Base-by-base conservation (phyloP, 192 early-diverging fungal genomes). In the Linnemannia schmuckeri region DNA sequence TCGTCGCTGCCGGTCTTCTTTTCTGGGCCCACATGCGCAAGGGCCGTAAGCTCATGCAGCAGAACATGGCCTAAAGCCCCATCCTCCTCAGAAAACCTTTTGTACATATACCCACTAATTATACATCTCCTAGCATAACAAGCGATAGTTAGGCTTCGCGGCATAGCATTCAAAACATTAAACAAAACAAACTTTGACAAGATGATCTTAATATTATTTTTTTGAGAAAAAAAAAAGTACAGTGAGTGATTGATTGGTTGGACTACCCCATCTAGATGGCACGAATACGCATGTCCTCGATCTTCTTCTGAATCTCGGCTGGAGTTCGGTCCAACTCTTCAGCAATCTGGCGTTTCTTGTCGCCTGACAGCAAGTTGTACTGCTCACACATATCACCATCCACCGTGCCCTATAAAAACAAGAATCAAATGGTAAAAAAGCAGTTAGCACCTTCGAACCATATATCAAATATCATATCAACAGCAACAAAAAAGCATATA, bases 371-470 rank as follows among this genome's bases (percentile, higher is more conserved):
- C 61, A 92, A 74, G 85, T 94, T 95, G 81, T 82, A 99, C 82
- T 92, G 89, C 90, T 99, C 99, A 88, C 97, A 98, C 55, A 99
- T 85, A 90, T 99, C 97, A 40, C 99, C 99, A 87, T 99, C 99
- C 40, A 95, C 70, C 27, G 85, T 87, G 24, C 85, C 85, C 85
- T 87, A 78, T 15, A 30, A 18, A 69, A 40, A 30, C 24, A 38
- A 52, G 68, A 78, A n/a, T 24, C 17, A 7, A 57, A 37, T 47
- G 37, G 30, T 33, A 77, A 27, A 17, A 47, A 3, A n/a, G 1
- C 6, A 57, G 33, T 46, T 70, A 46, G 46, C 30, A 24, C n/a
- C 10, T 30, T 33, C 4, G 4, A 68, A 20, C 0, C 6, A 35
- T 37, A 35, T 20, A 24, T 63, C 38, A 18, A 37, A 37, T 37